Conservation (phyloP, 2,329 filamentous ascomycete species). For the Phialophora chinensis region DNA sequence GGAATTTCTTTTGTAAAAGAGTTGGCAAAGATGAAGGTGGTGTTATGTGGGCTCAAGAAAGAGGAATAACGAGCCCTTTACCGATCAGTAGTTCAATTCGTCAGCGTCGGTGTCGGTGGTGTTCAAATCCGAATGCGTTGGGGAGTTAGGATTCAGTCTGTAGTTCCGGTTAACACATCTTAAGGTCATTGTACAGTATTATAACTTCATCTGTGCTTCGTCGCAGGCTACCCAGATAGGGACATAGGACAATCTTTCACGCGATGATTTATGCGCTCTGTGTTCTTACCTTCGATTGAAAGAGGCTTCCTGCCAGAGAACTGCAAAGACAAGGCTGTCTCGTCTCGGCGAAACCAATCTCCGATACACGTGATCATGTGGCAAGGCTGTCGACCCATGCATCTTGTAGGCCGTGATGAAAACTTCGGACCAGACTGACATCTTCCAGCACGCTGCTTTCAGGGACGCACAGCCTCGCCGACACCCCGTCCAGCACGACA, state of each 20-base stretch:
- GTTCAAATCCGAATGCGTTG: background rate
- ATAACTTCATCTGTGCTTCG: background rate
- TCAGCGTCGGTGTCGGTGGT: background rate
- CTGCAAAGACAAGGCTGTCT: background rate
- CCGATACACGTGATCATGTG: background rate
- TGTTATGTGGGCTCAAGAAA: background rate
- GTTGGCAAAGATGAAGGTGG: background rate
- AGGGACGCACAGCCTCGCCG: slow-evolving; percentile 26
- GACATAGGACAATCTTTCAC: background rate
- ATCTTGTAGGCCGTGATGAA: slow-evolving; percentile 18
- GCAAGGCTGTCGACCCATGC: background rate
- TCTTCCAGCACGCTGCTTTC: slow-evolving; percentile 20
- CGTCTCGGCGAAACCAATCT: background rate
- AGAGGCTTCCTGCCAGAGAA: background rate
- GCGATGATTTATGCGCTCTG: background rate
- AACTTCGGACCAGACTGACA: slow-evolving; percentile 31
- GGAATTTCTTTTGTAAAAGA: background rate
- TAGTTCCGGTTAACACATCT: background rate
- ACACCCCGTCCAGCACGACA: background rate
- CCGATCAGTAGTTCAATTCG: background rate
- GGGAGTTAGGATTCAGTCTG: background rate
- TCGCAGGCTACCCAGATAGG: background rate
- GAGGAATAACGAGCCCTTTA: background rate
- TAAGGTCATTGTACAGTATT: background rate
- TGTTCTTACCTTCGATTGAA: background rate